Percentiles rank a stretch among this genome's conserved stretches.
phyloP scores from a whole-genome alignment of 139 green algal species.

The Chlorella vulgaris region DNA sequence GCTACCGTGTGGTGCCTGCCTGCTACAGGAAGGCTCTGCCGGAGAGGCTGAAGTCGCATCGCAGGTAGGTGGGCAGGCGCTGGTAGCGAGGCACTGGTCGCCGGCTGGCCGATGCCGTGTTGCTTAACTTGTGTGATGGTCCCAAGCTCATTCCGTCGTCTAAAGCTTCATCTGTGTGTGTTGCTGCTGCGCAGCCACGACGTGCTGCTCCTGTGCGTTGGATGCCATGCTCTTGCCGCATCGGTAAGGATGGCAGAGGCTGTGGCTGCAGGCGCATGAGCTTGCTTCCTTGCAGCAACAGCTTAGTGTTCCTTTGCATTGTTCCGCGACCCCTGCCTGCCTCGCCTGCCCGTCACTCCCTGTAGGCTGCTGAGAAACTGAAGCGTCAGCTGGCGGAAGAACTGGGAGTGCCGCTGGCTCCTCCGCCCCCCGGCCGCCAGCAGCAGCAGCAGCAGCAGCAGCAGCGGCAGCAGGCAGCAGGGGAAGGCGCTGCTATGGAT shows the following conservation, averaged over 20 bases:
- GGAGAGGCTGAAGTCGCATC: conserved; percentile 74
- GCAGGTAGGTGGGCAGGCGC: no score
- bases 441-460: neutral
- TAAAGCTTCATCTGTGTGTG: no score
- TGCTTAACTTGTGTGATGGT: neutral
- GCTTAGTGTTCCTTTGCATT: neutral
- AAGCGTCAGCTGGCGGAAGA: conserved; percentile 68
- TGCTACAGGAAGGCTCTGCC: conserved; percentile 79
- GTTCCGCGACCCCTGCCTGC: no score
- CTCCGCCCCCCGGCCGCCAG: conserved; percentile 11
- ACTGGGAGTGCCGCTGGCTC: conserved; percentile 65
- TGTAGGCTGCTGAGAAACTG: conserved; percentile 59
- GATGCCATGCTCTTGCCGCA: no score
- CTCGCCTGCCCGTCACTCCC: no score
- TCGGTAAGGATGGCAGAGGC: no score
- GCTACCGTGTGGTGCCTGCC: conserved; percentile 75
- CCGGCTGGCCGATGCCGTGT: no score
- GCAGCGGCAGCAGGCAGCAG: neutral
- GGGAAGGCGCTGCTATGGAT: no score
- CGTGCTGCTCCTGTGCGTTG: conserved; percentile 86
- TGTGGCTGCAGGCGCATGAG: no score
- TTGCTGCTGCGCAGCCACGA: no score
- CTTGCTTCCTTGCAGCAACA: conserved; percentile 31
- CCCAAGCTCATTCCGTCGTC: no score
- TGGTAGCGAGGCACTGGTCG: neutral